Evolutionary conservation across 75 land plant species (phyloP).

Genomic region (Adiantum capillusveneris): DNA sequence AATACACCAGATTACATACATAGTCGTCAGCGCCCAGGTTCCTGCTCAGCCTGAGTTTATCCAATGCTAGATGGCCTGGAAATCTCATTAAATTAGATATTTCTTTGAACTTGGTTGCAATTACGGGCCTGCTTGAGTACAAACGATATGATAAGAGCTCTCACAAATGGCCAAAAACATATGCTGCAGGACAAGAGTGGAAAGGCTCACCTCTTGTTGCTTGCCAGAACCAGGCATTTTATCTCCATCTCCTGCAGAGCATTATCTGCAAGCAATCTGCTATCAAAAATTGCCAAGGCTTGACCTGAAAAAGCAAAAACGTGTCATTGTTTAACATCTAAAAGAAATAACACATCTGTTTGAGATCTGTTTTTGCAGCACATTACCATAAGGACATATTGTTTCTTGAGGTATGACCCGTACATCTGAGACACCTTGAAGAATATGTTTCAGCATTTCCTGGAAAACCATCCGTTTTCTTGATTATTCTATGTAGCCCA

Average conservation of each 20-base stretch:
- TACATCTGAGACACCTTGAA: conserved; percentile 1
- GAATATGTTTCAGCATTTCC: background rate
- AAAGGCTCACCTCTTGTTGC: background rate
- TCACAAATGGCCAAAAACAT: too few relatives aligned
- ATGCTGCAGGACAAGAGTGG: too few relatives aligned
- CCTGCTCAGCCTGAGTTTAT: background rate
- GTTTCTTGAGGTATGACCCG: background rate
- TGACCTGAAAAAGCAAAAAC: too few relatives aligned
- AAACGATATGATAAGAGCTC: background rate
- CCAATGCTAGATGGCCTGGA: conserved; percentile 3
- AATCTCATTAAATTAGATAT: background rate
- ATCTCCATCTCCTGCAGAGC: background rate
- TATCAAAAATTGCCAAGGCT: background rate
- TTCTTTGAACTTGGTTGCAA: conserved; percentile 1
- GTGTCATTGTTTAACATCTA: too few relatives aligned
- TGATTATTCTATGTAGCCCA: too few relatives aligned
- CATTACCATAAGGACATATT: background rate
- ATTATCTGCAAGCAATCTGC: background rate
- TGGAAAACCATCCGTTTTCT: background rate
- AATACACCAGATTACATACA: background rate
- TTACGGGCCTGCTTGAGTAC: background rate
- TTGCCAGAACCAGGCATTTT: background rate
- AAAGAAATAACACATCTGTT: too few relatives aligned
- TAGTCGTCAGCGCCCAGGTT: background rate
- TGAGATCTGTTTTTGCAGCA: background rate